phyloP scores from a whole-genome alignment of 192 early-diverging fungal genomes.

The Gigaspora rosea region DNA sequence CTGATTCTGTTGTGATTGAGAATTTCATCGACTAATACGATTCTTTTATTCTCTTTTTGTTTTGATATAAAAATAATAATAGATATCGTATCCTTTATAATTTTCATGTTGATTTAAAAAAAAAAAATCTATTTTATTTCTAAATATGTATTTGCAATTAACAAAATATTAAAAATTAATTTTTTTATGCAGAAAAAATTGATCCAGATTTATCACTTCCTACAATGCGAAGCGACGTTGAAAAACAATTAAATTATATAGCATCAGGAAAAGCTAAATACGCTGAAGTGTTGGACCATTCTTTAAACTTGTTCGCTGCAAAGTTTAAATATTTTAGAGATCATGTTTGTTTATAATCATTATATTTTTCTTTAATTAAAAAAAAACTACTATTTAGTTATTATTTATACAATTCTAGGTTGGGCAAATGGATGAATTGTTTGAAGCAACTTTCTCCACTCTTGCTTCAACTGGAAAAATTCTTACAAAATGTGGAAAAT shows the following conservation, averaged over 20 bases:
- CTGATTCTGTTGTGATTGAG: too few species aligned
- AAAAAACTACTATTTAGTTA: too few species aligned
- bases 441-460: slow-evolving; percentile 58
- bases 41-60: too few species aligned
- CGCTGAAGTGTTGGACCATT: slow-evolving; percentile 43
- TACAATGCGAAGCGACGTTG: slow-evolving; percentile 53
- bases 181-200: slow-evolving; percentile 46
- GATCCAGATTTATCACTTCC: slow-evolving; percentile 52
- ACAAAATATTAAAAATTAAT: too few species aligned
- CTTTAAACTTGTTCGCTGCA: slow-evolving; percentile 42
- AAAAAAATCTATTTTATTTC: background rate
- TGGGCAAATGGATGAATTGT: slow-evolving; percentile 50
- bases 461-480: slow-evolving; percentile 47
- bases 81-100: background rate
- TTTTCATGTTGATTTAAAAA: background rate
- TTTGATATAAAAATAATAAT: background rate
- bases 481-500: slow-evolving; percentile 54
- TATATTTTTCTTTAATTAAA: background rate
- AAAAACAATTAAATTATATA: slow-evolving; percentile 52
- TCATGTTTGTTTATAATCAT: background rate
- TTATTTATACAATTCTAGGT: slow-evolving; percentile 27
- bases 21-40: too few species aligned
- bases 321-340: slow-evolving; percentile 49
- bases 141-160: background rate
- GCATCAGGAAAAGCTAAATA: slow-evolving; percentile 42